These are phyloP conservation scores for Angophora floribunda DNA, from an alignment of 345 rosid species.

Conservation along the genomic window DNA sequence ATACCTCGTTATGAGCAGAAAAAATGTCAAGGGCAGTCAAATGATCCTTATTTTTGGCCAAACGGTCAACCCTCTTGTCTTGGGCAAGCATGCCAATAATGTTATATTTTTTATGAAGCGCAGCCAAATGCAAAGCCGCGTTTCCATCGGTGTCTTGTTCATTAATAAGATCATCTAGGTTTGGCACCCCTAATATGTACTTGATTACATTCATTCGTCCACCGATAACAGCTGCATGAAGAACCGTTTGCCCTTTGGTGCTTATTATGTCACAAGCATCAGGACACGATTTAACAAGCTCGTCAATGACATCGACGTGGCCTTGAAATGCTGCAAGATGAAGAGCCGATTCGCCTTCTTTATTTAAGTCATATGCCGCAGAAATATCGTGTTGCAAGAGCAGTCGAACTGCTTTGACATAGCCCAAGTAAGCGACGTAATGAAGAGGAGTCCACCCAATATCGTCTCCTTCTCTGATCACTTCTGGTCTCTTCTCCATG, in stretches of 20 bases:
- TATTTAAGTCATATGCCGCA: too few species aligned
- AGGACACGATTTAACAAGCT: too few species aligned
- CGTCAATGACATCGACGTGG: too few species aligned
- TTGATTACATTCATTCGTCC: not conserved
- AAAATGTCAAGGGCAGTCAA: not conserved
- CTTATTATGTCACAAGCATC: not conserved
- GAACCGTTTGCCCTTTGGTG: not conserved
- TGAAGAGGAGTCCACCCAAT: too few species aligned
- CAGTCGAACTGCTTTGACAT: too few species aligned
- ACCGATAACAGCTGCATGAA: not conserved
- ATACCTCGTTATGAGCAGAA: fast-evolving
- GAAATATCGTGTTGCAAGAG: too few species aligned
- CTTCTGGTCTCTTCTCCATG: not conserved
- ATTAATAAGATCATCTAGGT: not conserved
- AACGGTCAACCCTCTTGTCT: not conserved
- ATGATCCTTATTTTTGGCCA: not conserved
- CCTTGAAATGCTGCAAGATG: too few species aligned
- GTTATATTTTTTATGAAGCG: not conserved
- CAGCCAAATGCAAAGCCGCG: not conserved
- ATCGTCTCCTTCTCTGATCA: too few species aligned
- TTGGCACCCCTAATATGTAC: not conserved
- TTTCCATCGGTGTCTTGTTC: not conserved
- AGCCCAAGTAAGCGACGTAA: too few species aligned
- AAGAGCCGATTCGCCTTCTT: too few species aligned
- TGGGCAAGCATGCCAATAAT: not conserved